Conservation (phyloP, 2,329 filamentous ascomycete genomes). For the Fusarium sp. region DNA sequence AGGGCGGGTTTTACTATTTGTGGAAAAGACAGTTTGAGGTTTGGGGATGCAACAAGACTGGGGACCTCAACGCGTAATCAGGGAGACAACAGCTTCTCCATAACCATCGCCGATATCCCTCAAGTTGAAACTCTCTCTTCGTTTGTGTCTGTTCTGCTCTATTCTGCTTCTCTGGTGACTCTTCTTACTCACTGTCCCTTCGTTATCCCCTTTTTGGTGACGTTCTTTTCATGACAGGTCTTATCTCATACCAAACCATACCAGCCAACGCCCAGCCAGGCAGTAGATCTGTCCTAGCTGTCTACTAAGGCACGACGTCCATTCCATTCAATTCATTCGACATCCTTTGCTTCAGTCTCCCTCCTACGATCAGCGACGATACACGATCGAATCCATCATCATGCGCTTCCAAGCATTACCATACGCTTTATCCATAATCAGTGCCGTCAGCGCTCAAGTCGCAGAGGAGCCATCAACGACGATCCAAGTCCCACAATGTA, state of each 20-base stretch:
- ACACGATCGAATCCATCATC: constrained; percentile 14
- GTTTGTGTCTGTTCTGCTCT: constrained; percentile 2
- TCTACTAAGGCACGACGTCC: neutral
- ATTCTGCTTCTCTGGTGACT: constrained; percentile 1
- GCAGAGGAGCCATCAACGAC: constrained; percentile 57
- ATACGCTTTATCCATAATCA: constrained; percentile 55
- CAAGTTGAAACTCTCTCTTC: constrained; percentile 1
- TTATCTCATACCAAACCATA: constrained; percentile 11
- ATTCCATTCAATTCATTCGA: constrained; percentile 3
- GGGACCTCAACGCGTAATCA: constrained; percentile 40
- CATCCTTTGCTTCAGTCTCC: neutral
- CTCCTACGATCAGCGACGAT: constrained; percentile 2
- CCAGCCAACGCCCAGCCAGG: neutral
- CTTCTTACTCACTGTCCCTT: constrained; percentile 3
- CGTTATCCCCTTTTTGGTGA: constrained; percentile 12
- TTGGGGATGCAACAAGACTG: constrained; percentile 16
- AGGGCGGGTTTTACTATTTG: constrained; percentile 19
- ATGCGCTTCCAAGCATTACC: constrained; percentile 50
- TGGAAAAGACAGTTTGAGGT: constrained; percentile 43
- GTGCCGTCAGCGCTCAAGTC: constrained; percentile 52
- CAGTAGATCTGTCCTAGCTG: constrained; percentile 30
- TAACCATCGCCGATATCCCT: constrained; percentile 5
- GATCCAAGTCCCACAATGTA: constrained; percentile 63
- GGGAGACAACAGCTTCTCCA: constrained; percentile 11
- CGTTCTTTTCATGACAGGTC: constrained; percentile 23